phyloP scores from a whole-genome alignment of 176 grass and related monocot species.

The Echinochloa phyllopogon region DNA sequence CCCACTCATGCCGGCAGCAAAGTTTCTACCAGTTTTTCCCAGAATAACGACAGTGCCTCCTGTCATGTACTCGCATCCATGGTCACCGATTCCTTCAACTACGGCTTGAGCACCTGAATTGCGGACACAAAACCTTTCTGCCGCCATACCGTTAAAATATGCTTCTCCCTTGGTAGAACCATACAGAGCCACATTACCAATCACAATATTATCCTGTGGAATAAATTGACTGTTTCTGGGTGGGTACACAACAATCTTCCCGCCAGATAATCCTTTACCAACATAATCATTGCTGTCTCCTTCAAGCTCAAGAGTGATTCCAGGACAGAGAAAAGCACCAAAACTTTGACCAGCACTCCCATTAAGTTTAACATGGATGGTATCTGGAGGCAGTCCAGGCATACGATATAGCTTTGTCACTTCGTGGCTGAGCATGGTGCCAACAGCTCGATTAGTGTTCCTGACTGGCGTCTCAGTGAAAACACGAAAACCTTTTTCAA shows the following conservation, averaged over 20 bases:
- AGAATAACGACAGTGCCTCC: conserved; percentile 70
- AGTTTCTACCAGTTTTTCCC: conserved; percentile 72
- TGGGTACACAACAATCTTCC: conserved; percentile 69
- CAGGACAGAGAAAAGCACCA: conserved; percentile 67
- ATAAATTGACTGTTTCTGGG: conserved; percentile 59
- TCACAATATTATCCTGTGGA: conserved; percentile 64
- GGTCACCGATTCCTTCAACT: conserved; percentile 71
- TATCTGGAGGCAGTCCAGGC: conserved; percentile 54
- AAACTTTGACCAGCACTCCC: conserved; percentile 72
- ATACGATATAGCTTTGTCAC: conserved; percentile 58
- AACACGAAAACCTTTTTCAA: conserved; percentile 52
- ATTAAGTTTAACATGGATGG: conserved; percentile 62
- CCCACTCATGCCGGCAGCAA: conserved; percentile 78
- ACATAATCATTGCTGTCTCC: conserved; percentile 81
- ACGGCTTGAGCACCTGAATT: conserved; percentile 78
- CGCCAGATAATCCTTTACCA: conserved; percentile 72
- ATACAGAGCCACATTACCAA: conserved; percentile 74
- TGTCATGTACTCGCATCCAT: conserved; percentile 86
- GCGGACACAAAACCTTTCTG: conserved; percentile 73
- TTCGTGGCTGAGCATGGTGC: conserved; percentile 75
- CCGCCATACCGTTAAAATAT: conserved; percentile 73
- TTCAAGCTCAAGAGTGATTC: conserved; percentile 68
- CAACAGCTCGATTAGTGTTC: conserved; percentile 66
- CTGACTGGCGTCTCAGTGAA: conserved; percentile 45
- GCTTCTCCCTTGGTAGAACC: conserved; percentile 68